A percentile compares a stretch with the other conserved stretches of the same genome.
Evolutionary conservation across 352 stramenopile species (phyloP).

Genomic region (Phytophthora pisi): DNA sequence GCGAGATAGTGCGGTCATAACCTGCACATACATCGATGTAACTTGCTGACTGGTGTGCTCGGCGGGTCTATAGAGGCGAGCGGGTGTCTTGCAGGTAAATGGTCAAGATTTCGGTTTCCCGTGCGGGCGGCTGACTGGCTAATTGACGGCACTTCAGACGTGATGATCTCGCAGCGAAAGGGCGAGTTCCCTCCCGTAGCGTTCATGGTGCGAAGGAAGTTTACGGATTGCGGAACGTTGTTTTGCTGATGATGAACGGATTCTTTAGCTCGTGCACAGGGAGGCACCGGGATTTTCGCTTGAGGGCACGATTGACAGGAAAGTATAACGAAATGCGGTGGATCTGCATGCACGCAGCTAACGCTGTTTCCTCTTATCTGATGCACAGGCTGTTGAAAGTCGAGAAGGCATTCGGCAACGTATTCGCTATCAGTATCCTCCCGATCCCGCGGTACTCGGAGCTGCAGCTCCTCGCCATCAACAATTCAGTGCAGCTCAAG

Average conservation of each 20-base stretch:
- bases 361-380: background rate
- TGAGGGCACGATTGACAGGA: conserved; percentile 53
- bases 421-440: conserved; percentile 57
- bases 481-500: conserved; percentile 42
- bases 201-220: conserved; percentile 53
- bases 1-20: conserved; percentile 16
- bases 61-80: conserved; percentile 37
- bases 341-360: background rate
- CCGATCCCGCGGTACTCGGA: conserved; percentile 50
- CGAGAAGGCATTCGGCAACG: conserved; percentile 64
- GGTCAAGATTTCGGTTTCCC: background rate
- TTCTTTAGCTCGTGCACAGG: conserved; percentile 50
- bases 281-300: conserved; percentile 38
- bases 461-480: conserved; percentile 54
- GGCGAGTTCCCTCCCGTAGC: conserved; percentile 68
- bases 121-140: background rate
- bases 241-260: background rate
- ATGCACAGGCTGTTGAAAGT: conserved; percentile 50
- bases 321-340: background rate
- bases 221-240: background rate
- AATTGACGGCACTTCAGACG: conserved; percentile 36
- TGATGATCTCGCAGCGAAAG: conserved; percentile 83
- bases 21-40: background rate
- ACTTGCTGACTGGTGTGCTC: background rate
- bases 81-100: conserved; percentile 61